These are phyloP conservation scores for Sporobolomyces roseus DNA, from an alignment of 768 basidiomycete genomes.

Conservation along the genomic window DNA sequence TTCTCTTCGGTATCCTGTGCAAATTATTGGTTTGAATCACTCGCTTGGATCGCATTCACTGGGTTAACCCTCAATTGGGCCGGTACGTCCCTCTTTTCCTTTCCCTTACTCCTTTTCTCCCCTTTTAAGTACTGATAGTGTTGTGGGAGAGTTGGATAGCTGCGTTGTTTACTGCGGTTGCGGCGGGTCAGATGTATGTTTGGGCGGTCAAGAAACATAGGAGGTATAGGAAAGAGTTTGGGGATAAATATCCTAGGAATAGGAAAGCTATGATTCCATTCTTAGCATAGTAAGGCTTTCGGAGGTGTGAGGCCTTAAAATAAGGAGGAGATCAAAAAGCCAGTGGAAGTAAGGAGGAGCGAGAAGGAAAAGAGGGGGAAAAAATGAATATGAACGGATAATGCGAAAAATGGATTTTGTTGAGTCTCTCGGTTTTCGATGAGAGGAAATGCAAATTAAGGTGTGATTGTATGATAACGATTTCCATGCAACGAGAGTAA, in stretches of 20 bases:
- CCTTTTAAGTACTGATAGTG: neutral
- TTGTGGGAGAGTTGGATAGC: conserved; percentile 41
- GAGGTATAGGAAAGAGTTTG: conserved; percentile 89
- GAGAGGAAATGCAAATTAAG: too few relatives aligned
- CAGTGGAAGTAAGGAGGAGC: too few relatives aligned
- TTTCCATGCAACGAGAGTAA: too few relatives aligned
- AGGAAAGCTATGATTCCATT: conserved; percentile 55
- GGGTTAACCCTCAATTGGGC: conserved; percentile 72
- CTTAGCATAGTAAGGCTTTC: too few relatives aligned
- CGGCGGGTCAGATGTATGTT: conserved; percentile 64
- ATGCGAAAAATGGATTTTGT: too few relatives aligned
- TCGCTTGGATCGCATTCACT: conserved; percentile 69
- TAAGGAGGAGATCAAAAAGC: too few relatives aligned
- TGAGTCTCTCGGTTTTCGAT: too few relatives aligned
- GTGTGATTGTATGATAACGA: too few relatives aligned
- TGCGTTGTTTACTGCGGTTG: conserved; percentile 61
- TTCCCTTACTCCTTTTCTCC: neutral
- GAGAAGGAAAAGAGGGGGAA: too few relatives aligned
- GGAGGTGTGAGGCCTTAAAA: too few relatives aligned
- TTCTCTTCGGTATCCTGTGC: conserved; percentile 82
- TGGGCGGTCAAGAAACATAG: conserved; percentile 92
- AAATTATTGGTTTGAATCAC: conserved; percentile 87
- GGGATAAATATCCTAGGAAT: conserved; percentile 68
- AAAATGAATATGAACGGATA: too few relatives aligned
- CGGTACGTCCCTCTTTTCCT: conserved; percentile 59